phyloP scores from a whole-genome alignment of 139 green algal species.

The Chlamydomonas sphaeroides region DNA sequence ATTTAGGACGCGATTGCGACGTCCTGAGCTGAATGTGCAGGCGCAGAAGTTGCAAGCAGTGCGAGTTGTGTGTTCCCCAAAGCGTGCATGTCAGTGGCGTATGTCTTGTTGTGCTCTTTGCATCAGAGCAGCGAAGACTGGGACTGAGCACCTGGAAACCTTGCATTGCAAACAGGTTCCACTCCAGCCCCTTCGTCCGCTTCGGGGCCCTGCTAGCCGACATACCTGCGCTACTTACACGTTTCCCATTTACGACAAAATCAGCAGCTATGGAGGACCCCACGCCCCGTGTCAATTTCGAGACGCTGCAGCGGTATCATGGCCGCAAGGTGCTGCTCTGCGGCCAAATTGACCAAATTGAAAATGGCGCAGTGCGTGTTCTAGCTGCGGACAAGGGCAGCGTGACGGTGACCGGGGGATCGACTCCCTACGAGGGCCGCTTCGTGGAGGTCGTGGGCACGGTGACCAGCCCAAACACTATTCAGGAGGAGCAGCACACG shows the following conservation, averaged over 20 bases:
- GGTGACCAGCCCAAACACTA: slow-evolving; percentile 26
- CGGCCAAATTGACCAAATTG: slow-evolving; percentile 19
- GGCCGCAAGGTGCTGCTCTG: slow-evolving; percentile 21
- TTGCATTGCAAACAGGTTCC: no score
- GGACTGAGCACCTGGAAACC: no score
- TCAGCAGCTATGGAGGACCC: slow-evolving; percentile 14
- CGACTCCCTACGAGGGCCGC: slow-evolving; percentile 9
- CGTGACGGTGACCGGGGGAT: slow-evolving; percentile 1
- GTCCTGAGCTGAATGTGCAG: no score
- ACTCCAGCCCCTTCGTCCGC: no score
- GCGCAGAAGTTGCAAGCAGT: no score
- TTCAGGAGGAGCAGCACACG: slow-evolving; percentile 14
- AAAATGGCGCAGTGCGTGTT: slow-evolving; percentile 10
- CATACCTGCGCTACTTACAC: not conserved
- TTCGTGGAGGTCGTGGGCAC: slow-evolving; percentile 35
- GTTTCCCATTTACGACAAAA: not conserved
- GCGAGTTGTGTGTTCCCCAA: no score
- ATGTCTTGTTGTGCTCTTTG: no score
- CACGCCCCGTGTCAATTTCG: slow-evolving; percentile 34
- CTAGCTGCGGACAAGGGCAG: slow-evolving; percentile 35
- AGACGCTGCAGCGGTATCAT: slow-evolving; percentile 33
- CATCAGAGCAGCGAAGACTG: no score
- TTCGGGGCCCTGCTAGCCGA: no score
- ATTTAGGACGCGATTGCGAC: no score
- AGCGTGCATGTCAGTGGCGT: no score